Base-by-base conservation (phyloP, 257 asterid species). In the Scutellaria minor region DNA sequence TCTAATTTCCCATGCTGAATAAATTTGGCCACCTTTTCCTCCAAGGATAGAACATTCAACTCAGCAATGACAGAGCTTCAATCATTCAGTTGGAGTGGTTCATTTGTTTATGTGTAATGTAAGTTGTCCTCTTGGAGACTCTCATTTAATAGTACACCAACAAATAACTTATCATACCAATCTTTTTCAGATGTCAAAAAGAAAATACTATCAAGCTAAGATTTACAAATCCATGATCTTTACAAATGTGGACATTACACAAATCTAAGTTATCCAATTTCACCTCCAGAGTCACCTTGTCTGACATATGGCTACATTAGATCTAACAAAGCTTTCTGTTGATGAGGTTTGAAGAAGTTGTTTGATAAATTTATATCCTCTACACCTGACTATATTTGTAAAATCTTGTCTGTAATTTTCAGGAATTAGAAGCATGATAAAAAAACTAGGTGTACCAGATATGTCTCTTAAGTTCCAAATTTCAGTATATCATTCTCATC, bases 331-430 rank as follows among this genome's bases (percentile, higher is more conserved):
- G 62, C 66, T 71, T 62, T 15, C 55, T 1, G 44, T 22, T 44
- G 83, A 46, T 10, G 95, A 77, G 42, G 66, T 66, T 69, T 82
- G 78, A 42, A 94, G 91, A 74, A 91, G 91, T 76, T 87, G 80
- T 79, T 77, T 77, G 31, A 94, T 80, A 57, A 83, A 81, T 61
- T 88, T 88, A 77, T 94, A 91, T 70, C 99, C 99, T 84, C 99
- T 84, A 74, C 97, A 86, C 81, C 99, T 81, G 71, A 94, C 97
- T 31, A 94, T 72, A 69, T 94, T 84, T 8, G 97, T 96, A 75
- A 93, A 96, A 84, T 93, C 96, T 58, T 75, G 74, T 69, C 83
- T 79, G 68, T 75, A 70, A 42, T 58, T 42, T 59, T 75, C 48
- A 1, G 7, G 48, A 58, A 68, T 42, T 18, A 22, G 41, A 50